A percentile compares a stretch with the other conserved stretches of the same genome.
Conservation (phyloP, 805 yeast species). For the Ogataea sp. region DNA sequence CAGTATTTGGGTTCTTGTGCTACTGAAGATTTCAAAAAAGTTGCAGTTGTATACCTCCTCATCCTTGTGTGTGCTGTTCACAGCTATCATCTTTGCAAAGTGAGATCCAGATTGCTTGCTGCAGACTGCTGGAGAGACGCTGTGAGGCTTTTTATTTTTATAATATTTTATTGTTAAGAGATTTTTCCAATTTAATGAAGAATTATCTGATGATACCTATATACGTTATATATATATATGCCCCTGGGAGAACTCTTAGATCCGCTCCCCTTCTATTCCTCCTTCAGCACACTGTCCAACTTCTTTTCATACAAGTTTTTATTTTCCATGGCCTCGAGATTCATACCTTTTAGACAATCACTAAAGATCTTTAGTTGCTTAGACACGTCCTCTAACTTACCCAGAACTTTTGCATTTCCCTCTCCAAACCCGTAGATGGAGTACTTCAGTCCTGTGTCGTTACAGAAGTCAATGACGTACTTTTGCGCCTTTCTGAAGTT, state of each 20-base stretch:
- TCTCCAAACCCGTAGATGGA: conserved; percentile 77
- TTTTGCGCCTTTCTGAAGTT: conserved; percentile 73
- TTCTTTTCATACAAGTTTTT: conserved; percentile 23
- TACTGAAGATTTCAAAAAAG: no score
- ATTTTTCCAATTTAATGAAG: no score
- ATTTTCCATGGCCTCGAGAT: conserved; percentile 35
- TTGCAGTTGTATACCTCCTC: no score
- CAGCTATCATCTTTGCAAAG: no score
- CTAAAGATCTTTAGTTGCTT: conserved; percentile 69
- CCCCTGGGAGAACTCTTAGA: neutral
- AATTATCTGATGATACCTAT: neutral
- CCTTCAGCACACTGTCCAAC: conserved; percentile 11
- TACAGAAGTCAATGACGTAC: conserved; percentile 64
- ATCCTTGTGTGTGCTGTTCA: no score
- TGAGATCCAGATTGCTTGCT: no score
- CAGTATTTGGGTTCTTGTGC: no score
- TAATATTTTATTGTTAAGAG: no score
- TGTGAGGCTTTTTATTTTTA: no score
- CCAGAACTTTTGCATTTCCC: conserved; percentile 68
- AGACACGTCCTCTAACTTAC: conserved; percentile 65
- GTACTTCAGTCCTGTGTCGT: conserved; percentile 67
- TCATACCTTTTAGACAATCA: conserved; percentile 63
- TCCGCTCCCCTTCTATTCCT: neutral
- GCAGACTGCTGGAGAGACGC: no score
- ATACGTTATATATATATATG: neutral